A percentile compares a stretch with the other conserved stretches of the same genome.
phyloP scores from a whole-genome alignment of 2,329 filamentous ascomycete species.

The Cercospora brassicicola region DNA sequence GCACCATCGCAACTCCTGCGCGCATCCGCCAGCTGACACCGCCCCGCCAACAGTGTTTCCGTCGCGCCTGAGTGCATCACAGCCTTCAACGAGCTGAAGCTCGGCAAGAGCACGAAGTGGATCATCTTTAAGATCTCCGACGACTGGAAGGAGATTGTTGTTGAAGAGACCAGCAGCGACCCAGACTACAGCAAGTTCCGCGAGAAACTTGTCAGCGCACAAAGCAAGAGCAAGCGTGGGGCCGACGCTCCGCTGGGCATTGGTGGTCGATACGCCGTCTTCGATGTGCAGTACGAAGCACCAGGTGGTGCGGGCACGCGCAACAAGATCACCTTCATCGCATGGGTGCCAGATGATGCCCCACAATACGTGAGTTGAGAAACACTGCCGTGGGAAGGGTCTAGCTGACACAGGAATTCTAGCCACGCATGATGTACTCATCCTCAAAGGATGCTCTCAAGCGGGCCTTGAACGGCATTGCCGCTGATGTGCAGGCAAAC shows the following conservation, averaged over 20 bases:
- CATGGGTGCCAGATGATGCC: constrained; percentile 81
- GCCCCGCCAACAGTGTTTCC: constrained; percentile 58
- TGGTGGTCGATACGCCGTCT: constrained; percentile 79
- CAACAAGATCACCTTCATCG: constrained; percentile 77
- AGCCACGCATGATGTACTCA: constrained; percentile 89
- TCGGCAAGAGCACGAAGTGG: constrained; percentile 74
- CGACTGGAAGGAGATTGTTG: constrained; percentile 77
- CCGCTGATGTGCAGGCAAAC: constrained; percentile 78
- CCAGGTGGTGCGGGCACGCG: constrained; percentile 69
- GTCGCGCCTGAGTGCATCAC: constrained; percentile 69
- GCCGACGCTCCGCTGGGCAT: constrained; percentile 45
- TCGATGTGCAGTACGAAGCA: constrained; percentile 77
- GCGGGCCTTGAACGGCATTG: constrained; percentile 73
- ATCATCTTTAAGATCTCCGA: constrained; percentile 87
- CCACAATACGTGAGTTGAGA: constrained; percentile 65
- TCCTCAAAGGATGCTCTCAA: constrained; percentile 82
- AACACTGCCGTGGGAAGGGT: neutral
- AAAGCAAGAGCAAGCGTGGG: constrained; percentile 67
- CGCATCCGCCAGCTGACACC: constrained; percentile 9
- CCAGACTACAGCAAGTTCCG: constrained; percentile 72
- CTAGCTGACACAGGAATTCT: constrained; percentile 13
- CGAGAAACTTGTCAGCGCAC: constrained; percentile 71
- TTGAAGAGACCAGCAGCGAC: constrained; percentile 69
- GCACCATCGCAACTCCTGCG: constrained; percentile 4
- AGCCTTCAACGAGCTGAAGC: constrained; percentile 78